phyloP scores from a whole-genome alignment of 2,329 filamentous ascomycete genomes.

The Pseudodiploospora longispora region DNA sequence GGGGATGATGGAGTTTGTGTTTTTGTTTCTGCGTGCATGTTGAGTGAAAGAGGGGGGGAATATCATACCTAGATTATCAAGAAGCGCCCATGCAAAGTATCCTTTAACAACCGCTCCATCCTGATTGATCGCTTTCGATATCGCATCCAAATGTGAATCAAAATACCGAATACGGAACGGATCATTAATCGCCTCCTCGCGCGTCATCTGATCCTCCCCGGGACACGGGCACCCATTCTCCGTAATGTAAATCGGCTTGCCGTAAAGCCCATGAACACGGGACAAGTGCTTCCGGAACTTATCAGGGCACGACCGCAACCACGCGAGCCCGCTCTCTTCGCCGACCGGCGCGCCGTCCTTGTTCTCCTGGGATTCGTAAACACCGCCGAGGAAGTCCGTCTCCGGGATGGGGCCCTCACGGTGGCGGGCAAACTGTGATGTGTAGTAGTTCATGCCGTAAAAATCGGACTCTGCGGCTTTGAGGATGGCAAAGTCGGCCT shows the following conservation, averaged over 20 bases:
- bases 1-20: too few species aligned
- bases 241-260: constrained; percentile 20
- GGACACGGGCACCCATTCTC: constrained; percentile 29
- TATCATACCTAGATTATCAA: constrained; percentile 27
- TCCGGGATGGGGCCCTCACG: constrained; percentile 13
- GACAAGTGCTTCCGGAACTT: constrained; percentile 22
- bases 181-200: constrained; percentile 24
- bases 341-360: constrained; percentile 21
- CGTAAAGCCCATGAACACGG: constrained; percentile 17
- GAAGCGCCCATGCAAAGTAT: constrained; percentile 28
- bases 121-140: constrained; percentile 20
- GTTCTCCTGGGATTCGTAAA: constrained; percentile 24
- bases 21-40: neutral
- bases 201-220: constrained; percentile 24
- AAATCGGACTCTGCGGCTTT: constrained; percentile 21
- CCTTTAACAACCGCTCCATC: constrained; percentile 22
- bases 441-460: constrained; percentile 35
- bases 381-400: constrained; percentile 26
- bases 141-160: constrained; percentile 28
- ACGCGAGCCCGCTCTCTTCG: constrained; percentile 23
- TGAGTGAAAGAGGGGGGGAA: neutral
- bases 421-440: constrained; percentile 26
- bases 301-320: constrained; percentile 23
- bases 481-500: constrained; percentile 18
- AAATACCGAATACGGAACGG: constrained; percentile 29